phyloP scores from a whole-genome alignment of 2,329 filamentous ascomycete genomes.

The Phaeosphaeria sp. region DNA sequence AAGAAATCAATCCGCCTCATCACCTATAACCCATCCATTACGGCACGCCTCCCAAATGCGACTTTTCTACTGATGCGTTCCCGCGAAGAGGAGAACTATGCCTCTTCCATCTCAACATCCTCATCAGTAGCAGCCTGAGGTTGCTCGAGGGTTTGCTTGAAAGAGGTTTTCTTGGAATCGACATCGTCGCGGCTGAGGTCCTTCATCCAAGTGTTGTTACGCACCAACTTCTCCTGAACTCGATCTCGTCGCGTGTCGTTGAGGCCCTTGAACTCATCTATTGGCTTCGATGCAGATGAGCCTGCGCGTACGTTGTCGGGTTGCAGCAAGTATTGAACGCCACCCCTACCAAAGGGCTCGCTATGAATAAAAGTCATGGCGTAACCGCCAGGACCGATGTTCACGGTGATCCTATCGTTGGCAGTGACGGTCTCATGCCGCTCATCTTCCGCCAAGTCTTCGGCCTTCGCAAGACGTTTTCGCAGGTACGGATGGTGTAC shows the following conservation, averaged over 20 bases:
- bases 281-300: slow-evolving; percentile 39
- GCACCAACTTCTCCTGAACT: slow-evolving; percentile 51
- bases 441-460: slow-evolving; percentile 42
- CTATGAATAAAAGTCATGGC: slow-evolving; percentile 52
- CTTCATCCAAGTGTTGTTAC: slow-evolving; percentile 57
- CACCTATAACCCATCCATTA: neutral
- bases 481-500: slow-evolving; percentile 53
- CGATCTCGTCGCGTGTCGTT: slow-evolving; percentile 43
- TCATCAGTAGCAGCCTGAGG: slow-evolving; percentile 22
- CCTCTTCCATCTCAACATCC: slow-evolving; percentile 45
- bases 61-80: neutral
- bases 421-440: slow-evolving; percentile 38
- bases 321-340: slow-evolving; percentile 52
- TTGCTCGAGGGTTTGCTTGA: slow-evolving; percentile 41
- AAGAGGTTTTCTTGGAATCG: slow-evolving; percentile 50
- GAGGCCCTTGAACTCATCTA: slow-evolving; percentile 39
- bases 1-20: neutral
- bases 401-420: slow-evolving; percentile 53
- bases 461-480: slow-evolving; percentile 45
- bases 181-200: slow-evolving; percentile 55
- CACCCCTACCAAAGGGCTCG: slow-evolving; percentile 39
- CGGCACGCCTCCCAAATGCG: neutral
- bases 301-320: slow-evolving; percentile 43
- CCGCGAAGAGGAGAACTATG: slow-evolving; percentile 8
- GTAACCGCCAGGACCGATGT: slow-evolving; percentile 54